Evolutionary conservation across 441 rosid genomes (phyloP).

Genomic region (Theobroma grandiflorum): DNA sequence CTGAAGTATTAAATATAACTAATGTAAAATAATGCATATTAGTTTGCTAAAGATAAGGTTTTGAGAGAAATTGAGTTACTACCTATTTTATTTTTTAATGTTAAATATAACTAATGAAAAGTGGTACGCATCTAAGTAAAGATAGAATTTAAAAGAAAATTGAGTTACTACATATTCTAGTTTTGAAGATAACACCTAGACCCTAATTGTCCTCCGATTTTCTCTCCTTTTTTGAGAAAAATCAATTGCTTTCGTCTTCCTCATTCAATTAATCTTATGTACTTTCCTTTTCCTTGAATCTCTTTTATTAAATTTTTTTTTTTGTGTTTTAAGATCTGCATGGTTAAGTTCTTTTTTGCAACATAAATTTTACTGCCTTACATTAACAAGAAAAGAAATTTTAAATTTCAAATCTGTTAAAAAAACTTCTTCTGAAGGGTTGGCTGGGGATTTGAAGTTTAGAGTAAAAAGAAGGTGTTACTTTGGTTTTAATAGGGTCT

Average conservation of each 20-base stretch:
- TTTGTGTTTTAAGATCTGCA: slow-evolving; percentile 47
- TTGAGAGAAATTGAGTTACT: no score
- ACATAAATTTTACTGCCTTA: slow-evolving; percentile 25
- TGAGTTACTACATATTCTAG: no score
- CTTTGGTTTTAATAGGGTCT: slow-evolving; percentile 56
- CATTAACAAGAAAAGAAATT: neutral
- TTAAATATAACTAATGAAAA: no score
- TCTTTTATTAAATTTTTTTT: neutral
- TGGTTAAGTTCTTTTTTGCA: slow-evolving; percentile 38
- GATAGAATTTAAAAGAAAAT: no score
- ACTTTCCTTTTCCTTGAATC: neutral
- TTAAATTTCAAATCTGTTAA: neutral
- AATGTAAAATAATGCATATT: no score
- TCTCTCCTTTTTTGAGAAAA: slow-evolving; percentile 29
- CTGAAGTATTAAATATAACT: no score
- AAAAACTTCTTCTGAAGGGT: slow-evolving; percentile 49
- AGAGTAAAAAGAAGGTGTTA: slow-evolving; percentile 39
- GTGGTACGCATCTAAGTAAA: no score
- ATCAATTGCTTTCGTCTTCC: neutral
- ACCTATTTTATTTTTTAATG: no score
- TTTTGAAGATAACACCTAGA: slow-evolving; percentile 8
- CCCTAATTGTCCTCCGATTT: slow-evolving; percentile 31
- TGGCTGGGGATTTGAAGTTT: slow-evolving; percentile 55
- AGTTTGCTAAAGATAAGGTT: no score
- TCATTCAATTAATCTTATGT: neutral